Conservation (phyloP, 1,284 basidiomycete species). For the Rhodotorula sp. region DNA sequence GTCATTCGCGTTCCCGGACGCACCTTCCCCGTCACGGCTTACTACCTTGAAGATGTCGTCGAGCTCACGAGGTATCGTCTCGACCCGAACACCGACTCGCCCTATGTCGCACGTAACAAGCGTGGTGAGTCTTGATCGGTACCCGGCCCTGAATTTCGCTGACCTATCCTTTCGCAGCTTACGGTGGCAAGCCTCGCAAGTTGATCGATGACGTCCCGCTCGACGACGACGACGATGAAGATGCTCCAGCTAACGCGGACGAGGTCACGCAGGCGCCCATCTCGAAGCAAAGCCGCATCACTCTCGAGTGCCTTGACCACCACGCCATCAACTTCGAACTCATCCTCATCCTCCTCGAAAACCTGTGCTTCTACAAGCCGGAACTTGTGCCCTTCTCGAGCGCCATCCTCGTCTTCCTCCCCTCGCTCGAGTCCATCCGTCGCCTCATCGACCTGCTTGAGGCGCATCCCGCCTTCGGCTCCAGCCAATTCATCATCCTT, state of each 20-base stretch:
- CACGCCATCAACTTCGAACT: conserved; percentile 86
- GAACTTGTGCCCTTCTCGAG: conserved; percentile 63
- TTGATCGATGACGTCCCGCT: conserved; percentile 62
- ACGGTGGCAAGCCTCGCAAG: conserved; percentile 64
- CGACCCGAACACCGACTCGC: conserved; percentile 63
- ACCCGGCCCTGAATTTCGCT: not conserved
- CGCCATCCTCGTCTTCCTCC: conserved; percentile 90
- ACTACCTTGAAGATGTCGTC: conserved; percentile 89
- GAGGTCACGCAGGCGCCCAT: conserved; percentile 43
- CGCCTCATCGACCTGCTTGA: conserved; percentile 76
- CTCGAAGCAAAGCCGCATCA: conserved; percentile 63
- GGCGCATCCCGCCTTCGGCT: conserved; percentile 73
- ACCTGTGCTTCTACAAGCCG: conserved; percentile 71
- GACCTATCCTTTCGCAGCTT: conserved; percentile 47
- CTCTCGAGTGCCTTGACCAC: conserved; percentile 84
- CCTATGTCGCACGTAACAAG: conserved; percentile 58
- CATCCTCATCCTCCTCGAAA: conserved; percentile 71
- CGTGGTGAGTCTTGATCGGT: conserved; percentile 7
- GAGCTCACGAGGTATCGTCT: conserved; percentile 83
- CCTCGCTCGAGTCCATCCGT: conserved; percentile 80
- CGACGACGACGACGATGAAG: conserved; percentile 73
- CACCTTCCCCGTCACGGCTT: conserved; percentile 90
- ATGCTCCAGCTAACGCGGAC: conserved; percentile 52
- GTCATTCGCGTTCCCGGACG: conserved; percentile 82
- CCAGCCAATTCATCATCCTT: conserved; percentile 70